Base-by-base conservation (phyloP, 78 protist genomes). In the Creolimax fragrantissima region DNA sequence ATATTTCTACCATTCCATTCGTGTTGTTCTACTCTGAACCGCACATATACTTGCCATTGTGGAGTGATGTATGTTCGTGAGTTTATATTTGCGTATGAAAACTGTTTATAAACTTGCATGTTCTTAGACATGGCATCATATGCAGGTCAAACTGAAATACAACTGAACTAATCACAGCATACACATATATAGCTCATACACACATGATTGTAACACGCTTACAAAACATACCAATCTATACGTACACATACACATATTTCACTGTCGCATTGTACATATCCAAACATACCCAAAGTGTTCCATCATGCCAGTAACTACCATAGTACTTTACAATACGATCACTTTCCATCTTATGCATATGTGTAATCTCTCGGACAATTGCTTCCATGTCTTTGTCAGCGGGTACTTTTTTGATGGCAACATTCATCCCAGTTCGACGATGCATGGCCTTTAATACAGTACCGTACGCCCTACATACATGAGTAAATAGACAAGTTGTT, bases 241-340 rank as follows among this genome's bases (percentile, higher is more conserved):
- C 2, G 43, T 7, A 7, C 43, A 5, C 41, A 35, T 7, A 11
- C 37, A 85, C 89, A 11, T 42, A 3, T 81, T 37, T n/a, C n/a
- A n/a, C n/a, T n/a, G n/a, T n/a, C n/a, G n/a, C n/a, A n/a, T n/a
- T 44, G 5, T 43, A 4, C 42, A 84, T 3, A 84, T 3, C 5
- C 4, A 32, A 3, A 44, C 5, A 5, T 36, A 88, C 58, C n/a
- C 45, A 37, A 4, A 39, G 89, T 2, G 35, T 4, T 44, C 3
- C 90, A 2, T 90, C 44, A 74, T 35, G 47, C 47, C 66, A 44
- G 43, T 91, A 85, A 35, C 90, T 41, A 43, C 93, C 95, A 37
- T 83, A 24, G 92, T 93, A 93, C 67, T 3, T 43, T 6, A 89
- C 91, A 7, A 89, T 43, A 43, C 35, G 91, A 5, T 3, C 32